These are phyloP conservation scores for Zostera marina DNA, from an alignment of 116 monocot genomes.

Conservation along the genomic window DNA sequence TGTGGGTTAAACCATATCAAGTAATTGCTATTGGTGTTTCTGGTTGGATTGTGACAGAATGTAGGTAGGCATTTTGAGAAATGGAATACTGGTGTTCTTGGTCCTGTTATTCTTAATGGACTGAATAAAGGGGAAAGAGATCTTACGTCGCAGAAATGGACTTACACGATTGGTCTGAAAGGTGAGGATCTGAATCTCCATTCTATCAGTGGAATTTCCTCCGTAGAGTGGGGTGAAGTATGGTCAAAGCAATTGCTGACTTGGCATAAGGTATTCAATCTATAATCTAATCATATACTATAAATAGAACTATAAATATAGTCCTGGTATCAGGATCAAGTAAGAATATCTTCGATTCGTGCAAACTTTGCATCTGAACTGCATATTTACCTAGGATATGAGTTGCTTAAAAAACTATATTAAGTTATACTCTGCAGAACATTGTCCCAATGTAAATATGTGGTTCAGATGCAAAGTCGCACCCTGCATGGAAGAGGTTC, in stretches of 20 bases:
- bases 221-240: constrained; percentile 72
- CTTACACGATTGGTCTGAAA: constrained; percentile 69
- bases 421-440: too few relatives aligned
- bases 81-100: constrained; percentile 74
- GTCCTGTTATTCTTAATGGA: constrained; percentile 53
- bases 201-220: constrained; percentile 55
- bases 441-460: too few relatives aligned
- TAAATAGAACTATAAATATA: too few relatives aligned
- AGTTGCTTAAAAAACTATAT: too few relatives aligned
- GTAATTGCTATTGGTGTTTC: too few relatives aligned
- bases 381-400: too few relatives aligned
- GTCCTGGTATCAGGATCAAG: too few relatives aligned
- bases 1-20: background rate
- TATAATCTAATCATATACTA: background rate
- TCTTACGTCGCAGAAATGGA: constrained; percentile 56
- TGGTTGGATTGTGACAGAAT: constrained; percentile 20
- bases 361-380: too few relatives aligned
- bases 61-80: constrained; percentile 63
- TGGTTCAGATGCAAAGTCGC: too few relatives aligned
- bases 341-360: too few relatives aligned
- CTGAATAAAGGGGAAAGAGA: constrained; percentile 52
- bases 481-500: too few relatives aligned
- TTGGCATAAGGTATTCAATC: constrained; percentile 72
- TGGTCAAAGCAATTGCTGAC: constrained; percentile 49
- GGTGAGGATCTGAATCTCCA: constrained; percentile 70